Evolutionary conservation across 352 stramenopile species (phyloP), one percentile per base, ranked within the genome.

Genomic region (Phytopythium kandeliae): DNA sequence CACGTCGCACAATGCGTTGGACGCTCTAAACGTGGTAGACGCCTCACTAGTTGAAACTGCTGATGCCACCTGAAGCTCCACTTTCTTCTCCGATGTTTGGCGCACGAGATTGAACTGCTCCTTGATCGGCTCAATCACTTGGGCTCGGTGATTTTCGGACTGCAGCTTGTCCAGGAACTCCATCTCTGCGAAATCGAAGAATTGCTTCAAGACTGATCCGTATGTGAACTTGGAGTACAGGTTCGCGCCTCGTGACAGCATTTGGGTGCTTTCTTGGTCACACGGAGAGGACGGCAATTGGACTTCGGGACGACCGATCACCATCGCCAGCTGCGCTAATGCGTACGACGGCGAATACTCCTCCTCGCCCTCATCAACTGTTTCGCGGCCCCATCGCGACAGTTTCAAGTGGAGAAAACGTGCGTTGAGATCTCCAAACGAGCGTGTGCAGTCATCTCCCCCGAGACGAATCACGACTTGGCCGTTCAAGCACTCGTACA

Each of bases 391-490:
- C 85, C 85, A 95, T 21, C 80, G 75, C 17, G 85, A 90, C 15
- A 92, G 55, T 56, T 95, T 95, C 35, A 95, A 61, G 51, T 95
- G 82, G 37, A 92, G 51, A 31, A 92, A 90, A 10, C 85, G 85
- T 22, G 78, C 41, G 19, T 74, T 79, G 21, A 95, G 58, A 45
- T 93, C 82, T 16, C 74, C 85, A 64, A 93, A 88, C 35, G 85
- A 91, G 13, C 65, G 67, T 1, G 79, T 85, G 31, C 76, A 89
- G 34, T 95, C 78, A 37, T 86, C 71, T 6, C 79, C 78, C 33
- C 77, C 78, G 24, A 94, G 63, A 0, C 68, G 69, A 28, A 94
- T 54, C 6, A 78, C 52, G 36, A 93, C 60, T 44, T 92, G 76
- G 13, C 71, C 60, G 51, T 88, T 85, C 1, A 95, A 43, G 46